A percentile compares a stretch with the other conserved stretches of the same genome.
phyloP scores from a whole-genome alignment of 192 early-diverging fungal species.

The Entomortierella chlamydospora region DNA sequence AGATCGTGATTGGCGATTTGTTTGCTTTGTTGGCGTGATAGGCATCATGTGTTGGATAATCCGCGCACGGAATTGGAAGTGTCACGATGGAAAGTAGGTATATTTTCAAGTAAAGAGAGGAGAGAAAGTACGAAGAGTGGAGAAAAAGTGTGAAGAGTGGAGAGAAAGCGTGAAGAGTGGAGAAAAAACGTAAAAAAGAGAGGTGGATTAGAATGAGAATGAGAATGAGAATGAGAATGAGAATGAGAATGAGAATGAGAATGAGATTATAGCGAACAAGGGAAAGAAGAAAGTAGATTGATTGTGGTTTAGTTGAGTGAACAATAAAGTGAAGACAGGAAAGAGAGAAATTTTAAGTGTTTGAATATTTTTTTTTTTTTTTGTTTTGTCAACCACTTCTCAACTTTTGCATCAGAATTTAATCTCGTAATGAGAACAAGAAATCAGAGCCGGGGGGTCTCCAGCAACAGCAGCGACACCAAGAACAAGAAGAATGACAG shows the following conservation, averaged over 20 bases:
- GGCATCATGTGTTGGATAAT: conserved; percentile 1
- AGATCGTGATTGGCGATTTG: neutral
- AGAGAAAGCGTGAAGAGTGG: too few relatives aligned
- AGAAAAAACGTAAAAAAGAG: neutral
- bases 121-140: neutral
- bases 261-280: neutral
- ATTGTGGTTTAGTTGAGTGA: neutral
- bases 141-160: neutral
- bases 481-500: neutral
- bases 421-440: conserved; percentile 13
- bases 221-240: neutral
- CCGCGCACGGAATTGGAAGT: neutral
- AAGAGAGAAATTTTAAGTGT: too few relatives aligned
- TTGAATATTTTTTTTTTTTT: conserved; percentile 12
- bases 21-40: neutral
- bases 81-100: neutral
- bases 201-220: neutral
- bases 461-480: neutral
- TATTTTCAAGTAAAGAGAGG: neutral
- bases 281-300: neutral
- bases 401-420: neutral
- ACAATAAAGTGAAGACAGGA: too few relatives aligned
- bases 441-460: neutral
- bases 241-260: neutral
- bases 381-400: neutral